Percentiles rank a stretch among this genome's conserved stretches.
Evolutionary conservation across 2,329 filamentous ascomycete species (phyloP).

Genomic region (Fusarium armeniacum): DNA sequence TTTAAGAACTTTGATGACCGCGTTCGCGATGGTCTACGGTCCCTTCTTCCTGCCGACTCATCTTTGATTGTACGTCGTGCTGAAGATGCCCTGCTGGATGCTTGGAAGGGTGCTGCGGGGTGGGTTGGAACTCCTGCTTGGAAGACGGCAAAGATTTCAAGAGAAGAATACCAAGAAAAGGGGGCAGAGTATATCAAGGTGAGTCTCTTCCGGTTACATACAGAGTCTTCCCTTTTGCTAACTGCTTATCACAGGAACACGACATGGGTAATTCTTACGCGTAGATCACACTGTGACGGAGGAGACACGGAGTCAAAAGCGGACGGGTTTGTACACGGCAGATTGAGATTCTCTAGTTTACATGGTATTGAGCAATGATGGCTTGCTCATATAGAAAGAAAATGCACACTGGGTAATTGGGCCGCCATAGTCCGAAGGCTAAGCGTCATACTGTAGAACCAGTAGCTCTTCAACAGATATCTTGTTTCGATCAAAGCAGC

Average conservation of each 20-base stretch:
- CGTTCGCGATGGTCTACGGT: conserved; percentile 78
- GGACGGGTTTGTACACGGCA: conserved; percentile 40
- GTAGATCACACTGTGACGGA: conserved; percentile 49
- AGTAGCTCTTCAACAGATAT: not conserved
- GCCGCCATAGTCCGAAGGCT: not conserved
- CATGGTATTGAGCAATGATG: conserved; percentile 36
- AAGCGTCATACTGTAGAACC: not conserved
- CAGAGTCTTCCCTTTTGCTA: conserved; percentile 16
- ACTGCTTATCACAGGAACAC: conserved; percentile 66
- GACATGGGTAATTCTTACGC: conserved; percentile 74
- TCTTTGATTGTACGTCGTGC: conserved; percentile 80
- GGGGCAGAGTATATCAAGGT: conserved; percentile 94
- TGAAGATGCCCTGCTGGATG: conserved; percentile 82
- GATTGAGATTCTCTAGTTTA: conserved; percentile 33
- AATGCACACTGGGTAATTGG: not conserved
- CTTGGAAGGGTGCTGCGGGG: conserved; percentile 91
- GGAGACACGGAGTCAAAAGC: conserved; percentile 45
- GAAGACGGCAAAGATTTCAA: conserved; percentile 76
- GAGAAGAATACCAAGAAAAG: conserved; percentile 91
- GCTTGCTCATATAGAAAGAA: conserved; percentile 14
- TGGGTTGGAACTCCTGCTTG: conserved; percentile 79
- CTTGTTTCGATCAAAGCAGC: not conserved
- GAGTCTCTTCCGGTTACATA: conserved; percentile 45
- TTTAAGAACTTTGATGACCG: conserved; percentile 90
- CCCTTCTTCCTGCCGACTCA: conserved; percentile 77